These are phyloP conservation scores for Cercophora samala DNA, from an alignment of 495 filamentous ascomycete species.

Conservation along the genomic window DNA sequence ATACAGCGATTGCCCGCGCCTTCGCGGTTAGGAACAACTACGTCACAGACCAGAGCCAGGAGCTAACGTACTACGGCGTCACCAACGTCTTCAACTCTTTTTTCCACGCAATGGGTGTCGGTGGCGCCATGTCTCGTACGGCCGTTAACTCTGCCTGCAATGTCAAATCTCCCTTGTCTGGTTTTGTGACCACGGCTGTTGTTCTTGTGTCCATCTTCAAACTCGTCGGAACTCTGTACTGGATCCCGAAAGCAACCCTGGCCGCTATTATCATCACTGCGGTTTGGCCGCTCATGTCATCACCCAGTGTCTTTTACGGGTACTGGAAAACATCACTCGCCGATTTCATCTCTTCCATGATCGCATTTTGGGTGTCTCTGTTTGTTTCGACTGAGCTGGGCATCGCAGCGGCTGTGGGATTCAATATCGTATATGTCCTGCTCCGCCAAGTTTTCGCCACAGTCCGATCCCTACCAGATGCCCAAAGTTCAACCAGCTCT, in stretches of 20 bases:
- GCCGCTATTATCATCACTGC: conserved; percentile 49
- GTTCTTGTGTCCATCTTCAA: conserved; percentile 49
- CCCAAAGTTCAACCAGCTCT: not conserved
- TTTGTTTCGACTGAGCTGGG: conserved; percentile 49
- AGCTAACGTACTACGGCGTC: conserved; percentile 48
- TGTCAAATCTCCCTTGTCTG: conserved; percentile 45
- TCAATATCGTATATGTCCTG: conserved; percentile 45
- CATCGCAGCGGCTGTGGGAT: conserved; percentile 46
- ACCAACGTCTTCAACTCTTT: conserved; percentile 50
- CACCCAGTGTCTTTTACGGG: conserved; percentile 41
- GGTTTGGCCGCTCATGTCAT: conserved; percentile 44
- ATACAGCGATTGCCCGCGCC: conserved; percentile 47
- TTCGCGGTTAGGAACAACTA: conserved; percentile 50
- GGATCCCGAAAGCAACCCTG: conserved; percentile 50
- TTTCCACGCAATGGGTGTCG: conserved; percentile 47
- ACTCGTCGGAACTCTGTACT: conserved; percentile 48
- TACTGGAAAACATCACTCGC: conserved; percentile 50
- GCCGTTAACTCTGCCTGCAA: conserved; percentile 49
- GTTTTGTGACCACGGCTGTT: conserved; percentile 44
- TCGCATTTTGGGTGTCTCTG: conserved; percentile 49
- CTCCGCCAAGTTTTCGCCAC: conserved; percentile 42
- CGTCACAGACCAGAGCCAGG: conserved; percentile 46
- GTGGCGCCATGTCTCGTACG: conserved; percentile 49
- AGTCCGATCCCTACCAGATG: conserved; percentile 27
- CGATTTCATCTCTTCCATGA: conserved; percentile 49